These are phyloP conservation scores for Pyrrhoderma noxium DNA, from an alignment of 1,284 basidiomycete genomes.

Conservation along the genomic window DNA sequence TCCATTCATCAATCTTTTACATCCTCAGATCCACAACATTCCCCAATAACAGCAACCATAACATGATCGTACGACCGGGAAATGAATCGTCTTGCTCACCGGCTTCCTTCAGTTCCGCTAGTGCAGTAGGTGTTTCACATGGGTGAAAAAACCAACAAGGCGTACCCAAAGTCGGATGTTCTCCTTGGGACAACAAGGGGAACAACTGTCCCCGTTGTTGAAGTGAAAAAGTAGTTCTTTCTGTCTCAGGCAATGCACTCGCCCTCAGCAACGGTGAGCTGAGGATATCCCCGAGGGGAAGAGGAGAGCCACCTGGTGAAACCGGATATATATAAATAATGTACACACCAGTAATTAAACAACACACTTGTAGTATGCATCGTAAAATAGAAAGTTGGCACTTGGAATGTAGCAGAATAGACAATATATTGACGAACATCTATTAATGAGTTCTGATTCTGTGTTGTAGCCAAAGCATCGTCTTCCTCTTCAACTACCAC, in stretches of 20 bases:
- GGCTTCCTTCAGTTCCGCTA: conserved; percentile 51
- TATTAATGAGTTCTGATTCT: conserved; percentile 1
- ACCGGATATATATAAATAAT: conserved; percentile 7
- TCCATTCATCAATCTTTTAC: not conserved
- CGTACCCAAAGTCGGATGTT: conserved; percentile 66
- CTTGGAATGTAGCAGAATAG: conserved; percentile 66
- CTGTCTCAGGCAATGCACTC: conserved; percentile 36
- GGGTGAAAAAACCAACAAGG: conserved; percentile 81
- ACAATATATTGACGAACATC: conserved; percentile 51
- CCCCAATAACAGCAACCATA: conserved; percentile 69
- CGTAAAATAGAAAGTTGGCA: conserved; percentile 75
- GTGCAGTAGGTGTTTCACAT: conserved; percentile 60
- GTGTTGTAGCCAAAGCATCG: conserved; percentile 28
- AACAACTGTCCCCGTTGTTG: conserved; percentile 45
- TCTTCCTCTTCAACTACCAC: conserved; percentile 16
- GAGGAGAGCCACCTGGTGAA: conserved; percentile 52
- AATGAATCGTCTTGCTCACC: conserved; percentile 21
- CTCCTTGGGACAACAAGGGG: conserved; percentile 74
- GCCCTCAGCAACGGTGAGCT: conserved; percentile 51
- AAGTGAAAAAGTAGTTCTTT: conserved; percentile 46
- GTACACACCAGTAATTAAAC: not conserved
- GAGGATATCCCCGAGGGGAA: conserved; percentile 49
- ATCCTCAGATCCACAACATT: conserved; percentile 46
- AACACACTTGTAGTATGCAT: conserved; percentile 54
- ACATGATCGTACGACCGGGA: conserved; percentile 49